Conservation (phyloP, 139 green algal genomes). For the Volvox reticuliferus region DNA sequence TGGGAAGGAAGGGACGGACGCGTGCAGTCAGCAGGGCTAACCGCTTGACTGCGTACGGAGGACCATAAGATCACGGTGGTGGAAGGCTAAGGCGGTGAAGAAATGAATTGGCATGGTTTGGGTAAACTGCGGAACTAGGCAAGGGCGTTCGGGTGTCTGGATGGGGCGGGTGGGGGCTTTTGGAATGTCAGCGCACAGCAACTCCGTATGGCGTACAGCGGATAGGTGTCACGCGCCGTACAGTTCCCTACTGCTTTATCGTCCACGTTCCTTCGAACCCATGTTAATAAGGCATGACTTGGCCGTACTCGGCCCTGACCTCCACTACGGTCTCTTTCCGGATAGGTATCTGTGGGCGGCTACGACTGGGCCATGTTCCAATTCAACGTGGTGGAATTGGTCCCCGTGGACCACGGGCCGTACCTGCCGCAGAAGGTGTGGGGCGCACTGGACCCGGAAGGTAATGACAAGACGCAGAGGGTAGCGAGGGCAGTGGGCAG, state of each 20-base stretch:
- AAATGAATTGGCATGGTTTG: too few species aligned
- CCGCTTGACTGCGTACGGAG: not conserved
- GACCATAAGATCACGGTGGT: not conserved
- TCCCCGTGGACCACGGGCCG: constrained; percentile 9
- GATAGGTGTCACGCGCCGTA: too few species aligned
- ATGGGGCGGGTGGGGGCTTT: too few species aligned
- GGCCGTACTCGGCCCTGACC: too few species aligned
- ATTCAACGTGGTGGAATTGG: constrained; percentile 60
- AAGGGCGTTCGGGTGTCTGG: too few species aligned
- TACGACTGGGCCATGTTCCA: constrained; percentile 81
- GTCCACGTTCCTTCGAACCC: too few species aligned
- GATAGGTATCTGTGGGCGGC: constrained; percentile 61
- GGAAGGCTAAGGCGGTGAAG: not conserved
- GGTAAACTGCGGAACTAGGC: too few species aligned
- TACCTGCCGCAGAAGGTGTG: constrained; percentile 61
- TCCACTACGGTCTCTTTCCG: too few species aligned
- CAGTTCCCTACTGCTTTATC: too few species aligned
- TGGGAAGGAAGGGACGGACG: not conserved
- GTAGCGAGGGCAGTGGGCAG: not conserved
- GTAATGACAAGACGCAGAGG: constrained; percentile 15
- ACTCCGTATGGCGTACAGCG: too few species aligned
- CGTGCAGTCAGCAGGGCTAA: not conserved
- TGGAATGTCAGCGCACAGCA: too few species aligned
- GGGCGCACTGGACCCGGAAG: constrained; percentile 64
- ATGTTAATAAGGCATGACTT: too few species aligned